Conservation (phyloP, 169 alveolate genomes). For the Plasmodium coatneyi region DNA sequence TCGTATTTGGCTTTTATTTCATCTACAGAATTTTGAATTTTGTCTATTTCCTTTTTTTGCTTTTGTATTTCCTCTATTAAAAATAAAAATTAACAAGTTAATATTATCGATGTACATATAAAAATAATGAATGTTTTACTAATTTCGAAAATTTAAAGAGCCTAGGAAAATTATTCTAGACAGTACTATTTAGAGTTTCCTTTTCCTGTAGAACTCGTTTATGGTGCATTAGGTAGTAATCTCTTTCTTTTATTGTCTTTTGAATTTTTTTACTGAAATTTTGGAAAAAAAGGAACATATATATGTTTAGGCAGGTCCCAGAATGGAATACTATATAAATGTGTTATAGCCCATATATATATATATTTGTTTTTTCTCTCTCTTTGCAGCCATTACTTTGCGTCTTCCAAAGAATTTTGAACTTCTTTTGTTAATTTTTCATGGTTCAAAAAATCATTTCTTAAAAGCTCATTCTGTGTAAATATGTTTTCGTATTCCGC, state of each 20-base stretch:
- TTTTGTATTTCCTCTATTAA: conserved; percentile 70
- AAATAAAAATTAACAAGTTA: conserved; percentile 29
- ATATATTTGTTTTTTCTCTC: background rate
- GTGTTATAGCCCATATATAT: background rate
- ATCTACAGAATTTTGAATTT: conserved; percentile 47
- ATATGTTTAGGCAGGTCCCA: background rate
- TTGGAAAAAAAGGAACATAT: background rate
- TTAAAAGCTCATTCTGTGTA: conserved; percentile 67
- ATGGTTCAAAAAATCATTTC: conserved; percentile 66
- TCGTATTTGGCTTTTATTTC: conserved; percentile 68
- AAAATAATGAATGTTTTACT: conserved; percentile 1
- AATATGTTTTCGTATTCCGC: conserved; percentile 32
- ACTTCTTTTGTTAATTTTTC: conserved; percentile 58
- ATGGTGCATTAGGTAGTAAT: conserved; percentile 73
- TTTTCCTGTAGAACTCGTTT: conserved; percentile 71
- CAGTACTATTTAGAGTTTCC: conserved; percentile 69
- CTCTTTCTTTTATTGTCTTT: conserved; percentile 71
- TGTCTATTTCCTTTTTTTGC: conserved; percentile 70
- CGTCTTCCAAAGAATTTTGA: conserved; percentile 70
- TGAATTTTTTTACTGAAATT: conserved; percentile 71
- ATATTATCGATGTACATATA: background rate
- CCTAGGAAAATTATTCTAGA: background rate
- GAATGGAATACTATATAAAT: background rate
- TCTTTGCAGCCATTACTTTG: conserved; percentile 42
- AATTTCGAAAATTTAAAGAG: conserved; percentile 18